phyloP scores from a whole-genome alignment of 2,329 filamentous ascomycete species.

The Colletotrichum tabaci region DNA sequence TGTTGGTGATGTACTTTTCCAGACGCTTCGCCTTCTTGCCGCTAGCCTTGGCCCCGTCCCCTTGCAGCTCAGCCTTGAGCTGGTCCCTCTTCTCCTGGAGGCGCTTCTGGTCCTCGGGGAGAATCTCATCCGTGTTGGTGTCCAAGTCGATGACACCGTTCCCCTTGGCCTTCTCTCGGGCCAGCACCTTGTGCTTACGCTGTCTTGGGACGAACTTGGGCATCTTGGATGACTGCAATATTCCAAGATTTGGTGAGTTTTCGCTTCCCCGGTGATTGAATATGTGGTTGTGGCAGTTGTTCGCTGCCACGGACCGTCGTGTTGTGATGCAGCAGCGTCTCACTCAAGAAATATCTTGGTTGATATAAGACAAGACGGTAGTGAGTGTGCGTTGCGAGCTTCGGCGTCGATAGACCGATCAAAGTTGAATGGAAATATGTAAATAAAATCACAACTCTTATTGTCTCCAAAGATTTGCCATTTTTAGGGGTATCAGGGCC shows the following conservation, averaged over 20 bases:
- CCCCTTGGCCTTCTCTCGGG: slow-evolving; percentile 69
- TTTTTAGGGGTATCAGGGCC: slow-evolving; percentile 24
- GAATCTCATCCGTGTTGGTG: slow-evolving; percentile 69
- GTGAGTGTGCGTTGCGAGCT: neutral
- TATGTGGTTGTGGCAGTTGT: neutral
- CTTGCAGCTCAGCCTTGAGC: slow-evolving; percentile 68
- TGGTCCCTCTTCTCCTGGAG: slow-evolving; percentile 69
- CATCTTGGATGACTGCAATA: slow-evolving; percentile 54
- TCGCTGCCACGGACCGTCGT: neutral
- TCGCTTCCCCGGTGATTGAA: neutral
- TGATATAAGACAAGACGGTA: neutral
- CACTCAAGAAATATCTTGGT: neutral
- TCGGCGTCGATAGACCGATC: neutral
- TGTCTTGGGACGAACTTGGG: slow-evolving; percentile 73
- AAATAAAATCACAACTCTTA: neutral
- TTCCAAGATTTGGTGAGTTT: too few relatives aligned
- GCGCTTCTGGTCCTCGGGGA: slow-evolving; percentile 63
- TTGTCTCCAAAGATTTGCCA: neutral
- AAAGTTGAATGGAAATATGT: neutral
- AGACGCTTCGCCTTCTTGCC: slow-evolving; percentile 77
- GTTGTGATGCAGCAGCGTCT: neutral
- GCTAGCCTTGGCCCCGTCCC: slow-evolving; percentile 69
- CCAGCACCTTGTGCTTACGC: slow-evolving; percentile 78
- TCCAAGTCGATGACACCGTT: slow-evolving; percentile 61
- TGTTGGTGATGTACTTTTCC: slow-evolving; percentile 85